A percentile compares a stretch with the other conserved stretches of the same genome.
Conservation (phyloP, 768 basidiomycete species). For the Pleurotus pulmonarius region DNA sequence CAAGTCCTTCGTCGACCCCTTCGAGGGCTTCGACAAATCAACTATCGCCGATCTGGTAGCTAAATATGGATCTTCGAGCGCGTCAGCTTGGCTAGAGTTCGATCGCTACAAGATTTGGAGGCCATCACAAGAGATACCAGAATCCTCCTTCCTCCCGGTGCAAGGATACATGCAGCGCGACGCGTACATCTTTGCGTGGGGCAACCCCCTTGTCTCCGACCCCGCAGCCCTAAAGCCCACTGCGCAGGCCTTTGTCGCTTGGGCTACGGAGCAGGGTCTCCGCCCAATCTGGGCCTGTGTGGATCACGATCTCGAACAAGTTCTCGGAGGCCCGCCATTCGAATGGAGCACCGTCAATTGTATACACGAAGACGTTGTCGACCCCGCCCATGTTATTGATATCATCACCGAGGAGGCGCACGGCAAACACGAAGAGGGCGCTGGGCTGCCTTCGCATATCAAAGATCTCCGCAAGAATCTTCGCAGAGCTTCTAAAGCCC, state of each 20-base stretch:
- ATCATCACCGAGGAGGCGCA: conserved; percentile 32
- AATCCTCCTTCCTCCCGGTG: conserved; percentile 43
- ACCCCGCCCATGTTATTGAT: conserved; percentile 42
- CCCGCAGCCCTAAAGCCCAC: conserved; percentile 29
- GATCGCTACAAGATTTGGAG: conserved; percentile 51
- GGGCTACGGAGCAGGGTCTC: conserved; percentile 38
- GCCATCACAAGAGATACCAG: conserved; percentile 21
- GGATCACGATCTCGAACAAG: conserved; percentile 45
- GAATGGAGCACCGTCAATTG: conserved; percentile 60
- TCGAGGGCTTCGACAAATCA: conserved; percentile 20
- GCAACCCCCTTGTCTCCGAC: conserved; percentile 54
- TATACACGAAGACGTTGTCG: conserved; percentile 59
- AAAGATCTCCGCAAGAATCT: conserved; percentile 64
- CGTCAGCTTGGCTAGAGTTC: conserved; percentile 70
- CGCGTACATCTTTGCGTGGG: conserved; percentile 58
- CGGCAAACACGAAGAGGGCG: conserved; percentile 26
- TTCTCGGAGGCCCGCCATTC: conserved; percentile 41
- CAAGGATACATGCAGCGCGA: conserved; percentile 55
- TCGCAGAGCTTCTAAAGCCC: conserved; percentile 50
- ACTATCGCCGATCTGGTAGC: conserved; percentile 53
- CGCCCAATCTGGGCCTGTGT: conserved; percentile 62
- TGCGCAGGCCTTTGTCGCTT: conserved; percentile 40
- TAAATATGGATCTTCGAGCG: conserved; percentile 61
- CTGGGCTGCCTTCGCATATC: conserved; percentile 28
- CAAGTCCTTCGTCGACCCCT: conserved; percentile 2